Conservation (phyloP, 805 yeast genomes). For the Lipomyces sp. region DNA sequence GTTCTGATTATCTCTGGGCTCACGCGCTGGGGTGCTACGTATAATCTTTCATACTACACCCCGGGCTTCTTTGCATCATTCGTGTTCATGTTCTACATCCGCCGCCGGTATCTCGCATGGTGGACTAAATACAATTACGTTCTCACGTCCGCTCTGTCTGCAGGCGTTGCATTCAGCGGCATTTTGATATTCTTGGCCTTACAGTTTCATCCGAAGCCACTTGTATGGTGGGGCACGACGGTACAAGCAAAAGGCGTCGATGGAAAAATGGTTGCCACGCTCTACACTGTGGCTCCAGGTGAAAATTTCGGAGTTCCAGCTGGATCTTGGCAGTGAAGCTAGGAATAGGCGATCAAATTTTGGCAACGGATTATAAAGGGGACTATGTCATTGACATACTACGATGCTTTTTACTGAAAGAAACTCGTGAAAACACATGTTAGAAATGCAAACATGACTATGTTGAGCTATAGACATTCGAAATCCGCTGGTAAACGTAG, state of each 20-base stretch:
- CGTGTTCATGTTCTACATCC: slow-evolving; percentile 18
- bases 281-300: slow-evolving; percentile 8
- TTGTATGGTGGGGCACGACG: slow-evolving; percentile 71
- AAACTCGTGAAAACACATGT: too few species aligned
- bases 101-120: slow-evolving; percentile 27
- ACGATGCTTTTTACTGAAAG: too few species aligned
- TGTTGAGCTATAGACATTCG: too few species aligned
- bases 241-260: slow-evolving; percentile 25
- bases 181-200: slow-evolving; percentile 60
- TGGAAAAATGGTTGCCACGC: slow-evolving; percentile 12
- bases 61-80: slow-evolving; percentile 17
- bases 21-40: slow-evolving; percentile 14
- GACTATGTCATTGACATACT: too few species aligned
- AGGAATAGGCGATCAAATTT: too few species aligned
- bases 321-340: slow-evolving; percentile 1
- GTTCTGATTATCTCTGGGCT: slow-evolving; percentile 59
- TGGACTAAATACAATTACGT: slow-evolving; percentile 51
- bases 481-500: too few species aligned
- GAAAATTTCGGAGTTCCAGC: slow-evolving; percentile 18
- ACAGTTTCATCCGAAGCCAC: slow-evolving; percentile 47
- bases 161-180: slow-evolving; percentile 68
- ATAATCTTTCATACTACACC: slow-evolving; percentile 23
- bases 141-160: slow-evolving; percentile 65
- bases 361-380: too few species aligned
- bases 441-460: too few species aligned